phyloP scores from a whole-genome alignment of 2,329 filamentous ascomycete species.

The Calonectria naviculata region DNA sequence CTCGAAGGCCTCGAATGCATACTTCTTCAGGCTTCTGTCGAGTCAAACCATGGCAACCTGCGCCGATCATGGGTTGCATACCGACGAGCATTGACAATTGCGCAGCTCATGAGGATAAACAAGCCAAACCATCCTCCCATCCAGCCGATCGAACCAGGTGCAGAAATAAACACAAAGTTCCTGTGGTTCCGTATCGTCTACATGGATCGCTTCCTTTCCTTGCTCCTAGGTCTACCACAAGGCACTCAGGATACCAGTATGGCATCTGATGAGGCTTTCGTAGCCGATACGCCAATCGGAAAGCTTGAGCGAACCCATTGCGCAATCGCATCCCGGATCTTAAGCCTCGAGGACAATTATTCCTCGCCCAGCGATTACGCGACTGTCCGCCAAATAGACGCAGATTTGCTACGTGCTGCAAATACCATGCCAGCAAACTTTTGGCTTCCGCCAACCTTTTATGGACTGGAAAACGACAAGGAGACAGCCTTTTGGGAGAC shows the following conservation, averaged over 20 bases:
- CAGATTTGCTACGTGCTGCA: background rate
- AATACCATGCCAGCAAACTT: background rate
- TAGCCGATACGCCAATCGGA: background rate
- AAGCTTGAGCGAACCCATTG: background rate
- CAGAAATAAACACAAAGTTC: background rate
- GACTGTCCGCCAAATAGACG: background rate
- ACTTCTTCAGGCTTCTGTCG: background rate
- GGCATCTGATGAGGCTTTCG: background rate
- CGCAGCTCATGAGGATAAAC: conserved; percentile 1
- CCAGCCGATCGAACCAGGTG: background rate
- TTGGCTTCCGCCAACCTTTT: background rate
- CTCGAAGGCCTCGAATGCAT: background rate
- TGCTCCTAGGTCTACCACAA: background rate
- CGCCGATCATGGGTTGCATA: background rate
- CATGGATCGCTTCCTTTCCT: background rate
- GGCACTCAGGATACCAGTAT: background rate
- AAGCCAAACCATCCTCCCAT: background rate
- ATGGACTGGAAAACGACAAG: background rate
- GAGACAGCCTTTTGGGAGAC: background rate
- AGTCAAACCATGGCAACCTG: background rate
- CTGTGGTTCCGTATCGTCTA: background rate
- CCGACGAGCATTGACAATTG: background rate
- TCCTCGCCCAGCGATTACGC: background rate
- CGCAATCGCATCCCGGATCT: background rate
- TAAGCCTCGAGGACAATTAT: background rate